phyloP scores from a whole-genome alignment of 192 early-diverging fungal species.

The Rhizoclosmatium globosum region DNA sequence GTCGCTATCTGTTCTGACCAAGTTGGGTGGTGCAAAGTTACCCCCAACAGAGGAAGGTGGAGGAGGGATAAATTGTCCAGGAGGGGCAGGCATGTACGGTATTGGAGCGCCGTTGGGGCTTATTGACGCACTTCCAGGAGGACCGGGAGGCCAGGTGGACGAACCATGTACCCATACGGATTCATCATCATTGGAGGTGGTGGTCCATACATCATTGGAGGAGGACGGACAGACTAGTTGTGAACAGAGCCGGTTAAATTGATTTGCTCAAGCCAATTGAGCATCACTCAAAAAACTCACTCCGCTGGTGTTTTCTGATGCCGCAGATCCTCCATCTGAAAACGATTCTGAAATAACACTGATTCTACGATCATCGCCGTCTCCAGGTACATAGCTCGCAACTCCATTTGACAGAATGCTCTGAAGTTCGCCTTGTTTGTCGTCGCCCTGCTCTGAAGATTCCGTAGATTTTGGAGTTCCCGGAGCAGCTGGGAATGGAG shows the following conservation, averaged over 20 bases:
- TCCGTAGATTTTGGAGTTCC: not conserved
- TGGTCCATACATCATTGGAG: slow-evolving; percentile 21
- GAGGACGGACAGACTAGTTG: slow-evolving; percentile 20
- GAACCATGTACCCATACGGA: slow-evolving; percentile 13
- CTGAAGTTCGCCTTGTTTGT: not conserved
- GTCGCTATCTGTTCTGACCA: slow-evolving; percentile 18
- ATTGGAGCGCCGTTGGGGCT: slow-evolving; percentile 5
- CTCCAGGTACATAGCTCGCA: not conserved
- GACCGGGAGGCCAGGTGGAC: slow-evolving; percentile 30
- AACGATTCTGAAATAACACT: slow-evolving; percentile 19
- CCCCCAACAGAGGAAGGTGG: not conserved
- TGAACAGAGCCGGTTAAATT: not conserved
- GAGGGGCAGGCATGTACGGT: not conserved
- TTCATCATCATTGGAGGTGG: slow-evolving; percentile 22
- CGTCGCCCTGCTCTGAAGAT: not conserved
- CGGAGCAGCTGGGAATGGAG: slow-evolving; percentile 5
- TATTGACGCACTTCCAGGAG: not conserved
- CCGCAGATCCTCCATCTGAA: slow-evolving; percentile 14
- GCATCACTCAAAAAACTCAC: not conserved
- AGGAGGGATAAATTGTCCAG: not conserved
- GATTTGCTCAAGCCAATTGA: not conserved
- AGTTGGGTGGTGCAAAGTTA: not conserved
- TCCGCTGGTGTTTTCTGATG: not conserved
- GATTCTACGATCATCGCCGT: not conserved
- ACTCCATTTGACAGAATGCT: not conserved